phyloP scores from a whole-genome alignment of 116 monocot genomes.

The Cymodocea nodosa region DNA sequence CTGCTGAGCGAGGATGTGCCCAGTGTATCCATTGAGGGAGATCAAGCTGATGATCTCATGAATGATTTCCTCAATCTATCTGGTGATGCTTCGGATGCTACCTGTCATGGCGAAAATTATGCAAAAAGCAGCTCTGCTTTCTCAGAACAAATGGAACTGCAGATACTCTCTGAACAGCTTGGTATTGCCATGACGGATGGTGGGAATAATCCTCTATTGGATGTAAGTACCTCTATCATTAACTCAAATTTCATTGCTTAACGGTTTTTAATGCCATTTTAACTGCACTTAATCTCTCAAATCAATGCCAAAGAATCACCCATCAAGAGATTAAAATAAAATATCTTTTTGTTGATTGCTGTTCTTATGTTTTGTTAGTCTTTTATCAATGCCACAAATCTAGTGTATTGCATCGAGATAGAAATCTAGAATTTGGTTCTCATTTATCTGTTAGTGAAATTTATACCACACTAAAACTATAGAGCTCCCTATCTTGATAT shows the following conservation, averaged over 20 bases:
- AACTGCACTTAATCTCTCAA: neutral
- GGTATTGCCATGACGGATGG: constrained; percentile 75
- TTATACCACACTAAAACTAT: neutral
- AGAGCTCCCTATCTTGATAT: neutral
- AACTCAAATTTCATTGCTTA: neutral
- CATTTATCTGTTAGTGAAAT: no score
- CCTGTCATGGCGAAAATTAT: constrained; percentile 30
- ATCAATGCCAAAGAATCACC: no score
- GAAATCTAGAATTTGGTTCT: no score
- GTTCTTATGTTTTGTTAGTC: no score
- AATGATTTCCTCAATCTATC: constrained; percentile 46
- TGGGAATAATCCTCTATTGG: constrained; percentile 61
- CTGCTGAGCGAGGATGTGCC: constrained; percentile 17
- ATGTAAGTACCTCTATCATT: constrained; percentile 38
- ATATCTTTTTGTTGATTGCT: no score
- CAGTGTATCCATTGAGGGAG: constrained; percentile 10
- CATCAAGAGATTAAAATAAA: no score
- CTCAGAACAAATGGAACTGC: constrained; percentile 64
- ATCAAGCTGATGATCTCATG: constrained; percentile 26
- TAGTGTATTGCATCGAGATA: no score
- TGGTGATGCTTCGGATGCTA: constrained; percentile 43
- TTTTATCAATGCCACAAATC: no score
- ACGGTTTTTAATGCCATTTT: neutral
- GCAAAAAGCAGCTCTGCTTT: constrained; percentile 12
- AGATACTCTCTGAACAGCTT: constrained; percentile 82